Conservation (phyloP, 768 basidiomycete genomes). For the Suillus spraguei region DNA sequence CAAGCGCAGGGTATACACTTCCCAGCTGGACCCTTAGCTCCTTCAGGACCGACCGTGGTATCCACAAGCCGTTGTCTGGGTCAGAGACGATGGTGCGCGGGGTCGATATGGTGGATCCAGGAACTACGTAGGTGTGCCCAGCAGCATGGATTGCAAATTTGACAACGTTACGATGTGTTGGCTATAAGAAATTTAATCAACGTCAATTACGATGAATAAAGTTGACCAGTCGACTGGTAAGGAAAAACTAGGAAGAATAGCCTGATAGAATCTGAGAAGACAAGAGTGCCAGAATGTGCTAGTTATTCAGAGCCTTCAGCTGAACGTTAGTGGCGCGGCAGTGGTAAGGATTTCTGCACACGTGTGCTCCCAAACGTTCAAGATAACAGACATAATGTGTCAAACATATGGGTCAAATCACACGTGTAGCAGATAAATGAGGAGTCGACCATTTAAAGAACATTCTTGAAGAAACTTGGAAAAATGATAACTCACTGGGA, state of each 20-base stretch:
- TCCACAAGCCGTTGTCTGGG: constrained; percentile 56
- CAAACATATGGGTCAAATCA: not conserved
- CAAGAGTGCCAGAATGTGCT: not conserved
- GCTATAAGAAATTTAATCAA: constrained; percentile 42
- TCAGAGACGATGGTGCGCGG: constrained; percentile 76
- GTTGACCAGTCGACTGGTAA: not conserved
- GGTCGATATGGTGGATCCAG: constrained; percentile 53
- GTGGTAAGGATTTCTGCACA: not conserved
- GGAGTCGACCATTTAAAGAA: not conserved
- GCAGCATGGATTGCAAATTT: constrained; percentile 79
- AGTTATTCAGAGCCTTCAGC: not conserved
- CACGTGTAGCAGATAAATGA: not conserved
- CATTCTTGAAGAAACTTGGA: not conserved
- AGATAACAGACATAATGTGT: not conserved
- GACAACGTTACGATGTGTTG: constrained; percentile 65
- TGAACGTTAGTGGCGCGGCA: not conserved
- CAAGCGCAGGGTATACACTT: constrained; percentile 76
- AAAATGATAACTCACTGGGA: constrained; percentile 59
- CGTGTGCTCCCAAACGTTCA: not conserved
- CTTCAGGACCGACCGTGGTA: constrained; percentile 60
- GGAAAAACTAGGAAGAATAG: not conserved
- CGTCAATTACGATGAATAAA: too few species aligned
- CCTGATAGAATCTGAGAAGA: not conserved
- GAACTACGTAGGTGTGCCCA: constrained; percentile 59
- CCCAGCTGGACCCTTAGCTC: constrained; percentile 54